Evolutionary conservation across 2,329 filamentous ascomycete genomes (phyloP).

Genomic region (Ilyonectria destructans): DNA sequence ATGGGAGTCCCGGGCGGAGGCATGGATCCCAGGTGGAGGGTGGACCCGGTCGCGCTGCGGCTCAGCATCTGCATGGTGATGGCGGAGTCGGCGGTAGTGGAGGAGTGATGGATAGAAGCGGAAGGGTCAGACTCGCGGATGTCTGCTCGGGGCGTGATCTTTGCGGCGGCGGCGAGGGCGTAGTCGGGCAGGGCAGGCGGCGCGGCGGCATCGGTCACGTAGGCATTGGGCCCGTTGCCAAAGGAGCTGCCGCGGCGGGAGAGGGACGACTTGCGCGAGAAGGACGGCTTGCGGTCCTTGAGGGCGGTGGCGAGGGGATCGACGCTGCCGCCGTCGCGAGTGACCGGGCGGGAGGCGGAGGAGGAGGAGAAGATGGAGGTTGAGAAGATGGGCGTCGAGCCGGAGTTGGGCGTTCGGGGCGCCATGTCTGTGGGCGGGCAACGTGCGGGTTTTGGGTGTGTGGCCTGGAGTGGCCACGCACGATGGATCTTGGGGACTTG

Average conservation of each 20-base stretch:
- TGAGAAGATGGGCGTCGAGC: constrained; percentile 56
- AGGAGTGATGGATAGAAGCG: constrained; percentile 27
- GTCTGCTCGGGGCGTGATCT: constrained; percentile 53
- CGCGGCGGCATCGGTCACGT: constrained; percentile 63
- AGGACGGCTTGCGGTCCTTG: constrained; percentile 68
- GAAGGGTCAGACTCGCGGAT: constrained; percentile 33
- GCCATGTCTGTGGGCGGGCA: constrained; percentile 35
- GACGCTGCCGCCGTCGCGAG: constrained; percentile 57
- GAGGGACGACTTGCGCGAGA: constrained; percentile 70
- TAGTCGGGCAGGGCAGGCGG: constrained; percentile 71
- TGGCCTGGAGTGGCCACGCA: constrained; percentile 22
- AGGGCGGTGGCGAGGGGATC: constrained; percentile 43
- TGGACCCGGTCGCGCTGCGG: constrained; percentile 58
- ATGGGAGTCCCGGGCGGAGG: constrained; percentile 27
- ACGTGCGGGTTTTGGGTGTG: not conserved
- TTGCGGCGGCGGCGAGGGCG: constrained; percentile 66
- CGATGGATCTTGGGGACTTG: constrained; percentile 5
- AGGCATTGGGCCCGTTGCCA: constrained; percentile 55
- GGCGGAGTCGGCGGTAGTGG: constrained; percentile 54
- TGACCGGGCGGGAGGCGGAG: constrained; percentile 54
- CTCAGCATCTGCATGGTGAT: constrained; percentile 65
- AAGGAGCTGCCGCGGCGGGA: constrained; percentile 61
- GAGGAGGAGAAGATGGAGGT: constrained; percentile 56
- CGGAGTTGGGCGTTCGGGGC: constrained; percentile 47
- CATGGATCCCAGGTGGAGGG: constrained; percentile 46